Base-by-base conservation (phyloP, 139 green algal species). In the Auxenochlorella pyrenoidosa region DNA sequence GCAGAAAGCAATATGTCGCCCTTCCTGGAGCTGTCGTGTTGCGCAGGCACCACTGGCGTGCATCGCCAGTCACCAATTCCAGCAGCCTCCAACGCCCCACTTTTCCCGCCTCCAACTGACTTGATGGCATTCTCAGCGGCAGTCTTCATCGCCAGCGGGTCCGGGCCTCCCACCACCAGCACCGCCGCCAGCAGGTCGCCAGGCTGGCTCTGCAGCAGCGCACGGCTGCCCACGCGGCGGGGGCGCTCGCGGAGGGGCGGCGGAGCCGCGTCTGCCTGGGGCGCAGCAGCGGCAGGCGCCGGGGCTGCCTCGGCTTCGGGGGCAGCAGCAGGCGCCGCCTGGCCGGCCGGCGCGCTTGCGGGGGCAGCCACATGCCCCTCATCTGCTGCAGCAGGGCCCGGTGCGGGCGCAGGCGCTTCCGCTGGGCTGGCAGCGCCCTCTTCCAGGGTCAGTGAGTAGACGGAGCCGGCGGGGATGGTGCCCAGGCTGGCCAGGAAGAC, bases 401-500 rank as follows among this genome's bases (percentile, higher is more conserved):
- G 66, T 10, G 70, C 70, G 0, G 70, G 34, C 13, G 70, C 70
- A 16, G 34, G 70, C 15, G 34, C 70, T 44, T 47, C 70, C 13
- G 40, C 15, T 6, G 34, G 70, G 32, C 32, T 36, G 34, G 32
- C 13, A 15, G 66, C 66, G 66, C 70, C 34, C 34, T 30, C 34
- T 6, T 76, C 22, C 70, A 76, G 70, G 8, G 5, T 26, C 3
- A 38, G 38, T 0, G 70, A 24, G 70, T 30, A 44, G 38, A 82
- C 44, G 13, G 44, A 32, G 44, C 44, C 43, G 4, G 43, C 19
- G 13, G 75, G 75, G 24, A 54, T 47, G n/a, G 43, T 30, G 34
- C 44, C n/a, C 16, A 82, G 44, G 75, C 75, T 82, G 44, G 75
- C 75, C 10, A 82, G 28, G 44, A 82, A 82, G 75, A 65, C 75